Conservation (phyloP, 1,139 yeast genomes). For the Zygosaccharomyces pseudobailii region DNA sequence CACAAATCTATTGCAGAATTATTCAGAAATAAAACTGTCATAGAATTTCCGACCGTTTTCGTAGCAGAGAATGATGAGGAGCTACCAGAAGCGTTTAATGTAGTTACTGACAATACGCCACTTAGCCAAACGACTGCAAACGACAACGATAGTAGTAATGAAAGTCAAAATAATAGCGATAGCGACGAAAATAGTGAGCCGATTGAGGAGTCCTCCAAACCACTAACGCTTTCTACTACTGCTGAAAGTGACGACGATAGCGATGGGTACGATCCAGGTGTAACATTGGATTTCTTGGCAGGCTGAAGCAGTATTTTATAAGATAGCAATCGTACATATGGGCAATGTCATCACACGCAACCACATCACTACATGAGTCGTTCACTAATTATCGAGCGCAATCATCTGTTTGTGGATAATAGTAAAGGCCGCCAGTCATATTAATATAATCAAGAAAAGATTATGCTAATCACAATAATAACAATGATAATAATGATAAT, state of each 20-base stretch:
- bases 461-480: not conserved
- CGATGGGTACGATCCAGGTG: conserved; percentile 27
- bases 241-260: conserved; percentile 14
- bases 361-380: not conserved
- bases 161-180: not conserved
- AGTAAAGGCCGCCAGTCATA: too few species aligned
- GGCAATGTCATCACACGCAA: not conserved
- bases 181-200: conserved; percentile 6
- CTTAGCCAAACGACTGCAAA: not conserved
- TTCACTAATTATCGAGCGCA: too few species aligned
- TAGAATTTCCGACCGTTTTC: conserved; percentile 73
- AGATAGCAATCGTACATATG: not conserved
- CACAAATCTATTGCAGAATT: conserved; percentile 38
- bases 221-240: not conserved
- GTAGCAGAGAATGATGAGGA: conserved; percentile 35
- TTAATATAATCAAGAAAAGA: not conserved
- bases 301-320: conserved; percentile 8
- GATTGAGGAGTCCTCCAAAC: conserved; percentile 11
- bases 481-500: not conserved
- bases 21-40: conserved; percentile 52
- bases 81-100: conserved; percentile 16
- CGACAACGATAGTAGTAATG: not conserved
- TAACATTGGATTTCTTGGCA: conserved; percentile 24
- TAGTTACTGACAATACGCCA: not conserved
- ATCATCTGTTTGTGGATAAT: too few species aligned